Base-by-base conservation (phyloP, 2,329 filamentous ascomycete species). In the Epichloe sylvatica region DNA sequence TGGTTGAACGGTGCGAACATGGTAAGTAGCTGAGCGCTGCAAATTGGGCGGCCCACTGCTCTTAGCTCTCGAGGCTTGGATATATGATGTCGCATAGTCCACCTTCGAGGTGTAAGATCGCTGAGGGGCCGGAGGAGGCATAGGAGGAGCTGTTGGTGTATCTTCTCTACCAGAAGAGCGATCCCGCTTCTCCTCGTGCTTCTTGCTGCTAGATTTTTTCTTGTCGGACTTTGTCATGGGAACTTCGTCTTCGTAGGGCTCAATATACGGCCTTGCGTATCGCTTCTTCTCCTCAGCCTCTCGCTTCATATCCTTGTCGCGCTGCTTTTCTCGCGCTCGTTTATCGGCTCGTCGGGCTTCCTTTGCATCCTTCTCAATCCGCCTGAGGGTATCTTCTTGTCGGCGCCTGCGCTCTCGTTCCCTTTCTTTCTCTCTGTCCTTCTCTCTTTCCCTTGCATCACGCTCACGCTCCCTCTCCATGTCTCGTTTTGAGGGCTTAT, bases 401-500 rank as follows among this genome's bases (percentile, higher is more conserved):
- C 52, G 51, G 17, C 55, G 57, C 13, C 55, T 54, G n/a, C 53
- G 54, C 15, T 58, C 54, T 50, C 49, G 54, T 6, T 55, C 53
- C 5, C 49, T 49, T 11, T 56, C 52, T 51, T 52, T 55, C 23
- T 50, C 50, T 50, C 46, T 34, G n/a, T 49, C 47, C 11, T 38
- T 34, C 23, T 46, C 49, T 8, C 39, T 42, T 33, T 39, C 38
- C 15, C 21, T 19, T 33, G 33, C 34, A 21, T 38, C 42, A 15
- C 48, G 35, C 7, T 56, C 52, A 21, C 64, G 56, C 41, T 68
- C 70, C 42, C 62, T 64, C 46, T 70, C 69, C 44, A 64, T 63
- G 21, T 72, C 71, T 42, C 66, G 68, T 53, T 67, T 71, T 3
- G 67, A 67, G 3, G 69, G 59, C 55, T 70, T 69, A 46, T 75